These are phyloP conservation scores for Dactylellina drechsleri DNA, from an alignment of 2,329 filamentous ascomycete species.

Conservation along the genomic window DNA sequence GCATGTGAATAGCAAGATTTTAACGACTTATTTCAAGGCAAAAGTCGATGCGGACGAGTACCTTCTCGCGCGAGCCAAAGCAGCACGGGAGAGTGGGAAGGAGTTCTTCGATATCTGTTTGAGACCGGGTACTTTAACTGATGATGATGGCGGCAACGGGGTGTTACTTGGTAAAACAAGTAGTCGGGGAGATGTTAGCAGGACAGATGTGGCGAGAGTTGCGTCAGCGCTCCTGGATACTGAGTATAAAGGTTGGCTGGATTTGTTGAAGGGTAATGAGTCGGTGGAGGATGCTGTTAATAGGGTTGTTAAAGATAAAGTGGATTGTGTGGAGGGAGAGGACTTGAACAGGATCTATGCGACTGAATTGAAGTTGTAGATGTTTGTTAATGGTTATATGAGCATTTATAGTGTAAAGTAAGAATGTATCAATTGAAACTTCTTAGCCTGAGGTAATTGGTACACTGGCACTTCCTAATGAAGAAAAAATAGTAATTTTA, in stretches of 20 bases:
- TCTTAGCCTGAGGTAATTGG: too few relatives aligned
- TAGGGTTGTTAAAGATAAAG: constrained; percentile 40
- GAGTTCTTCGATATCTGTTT: constrained; percentile 43
- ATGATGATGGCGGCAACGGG: constrained; percentile 63
- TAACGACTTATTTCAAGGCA: constrained; percentile 68
- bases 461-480: too few relatives aligned
- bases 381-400: not conserved
- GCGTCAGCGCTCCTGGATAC: constrained; percentile 68
- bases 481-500: too few relatives aligned
- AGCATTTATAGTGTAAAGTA: too few relatives aligned
- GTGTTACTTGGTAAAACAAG: constrained; percentile 64
- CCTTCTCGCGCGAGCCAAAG: constrained; percentile 38
- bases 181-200: constrained; percentile 63
- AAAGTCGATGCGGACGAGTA: constrained; percentile 69
- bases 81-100: constrained; percentile 32
- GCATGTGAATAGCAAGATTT: constrained; percentile 61
- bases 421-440: too few relatives aligned
- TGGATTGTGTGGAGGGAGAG: constrained; percentile 44
- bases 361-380: constrained; percentile 23
- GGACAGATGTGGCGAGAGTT: constrained; percentile 71
- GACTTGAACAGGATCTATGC: constrained; percentile 40
- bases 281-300: constrained; percentile 55
- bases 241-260: constrained; percentile 62
- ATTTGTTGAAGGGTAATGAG: constrained; percentile 56
- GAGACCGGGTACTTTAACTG: constrained; percentile 61